Base-by-base conservation (phyloP, 2,329 filamentous ascomycete species). In the Fusarium avenaceum region DNA sequence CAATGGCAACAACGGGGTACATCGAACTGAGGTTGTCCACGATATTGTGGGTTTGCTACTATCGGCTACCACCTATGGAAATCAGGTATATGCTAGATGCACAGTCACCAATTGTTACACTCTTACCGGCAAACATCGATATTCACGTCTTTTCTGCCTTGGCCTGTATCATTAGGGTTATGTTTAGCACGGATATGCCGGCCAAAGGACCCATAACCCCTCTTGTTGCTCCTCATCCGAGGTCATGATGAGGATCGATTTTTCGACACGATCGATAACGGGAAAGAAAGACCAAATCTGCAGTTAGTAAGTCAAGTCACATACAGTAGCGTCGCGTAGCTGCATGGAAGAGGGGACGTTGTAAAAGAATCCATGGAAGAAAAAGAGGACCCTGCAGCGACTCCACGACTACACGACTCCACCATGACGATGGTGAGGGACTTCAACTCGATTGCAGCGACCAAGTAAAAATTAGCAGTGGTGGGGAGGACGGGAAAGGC, bases 331-430 rank as follows among this genome's bases (percentile, higher is more conserved):
- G 47, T 52, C 20, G n/a, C 17, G 19, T 49, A 48, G 51, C 33
- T 69, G 61, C 61, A 69, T 56, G 56, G 48, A 62, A 57, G 51
- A 52, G 55, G 51, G 67, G 51, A 50, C 35, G 45, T 44, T 30
- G 28, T 45, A 42, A 56, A 46, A 59, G 15, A 55, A 54, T 47
- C 17, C 51, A 54, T 38, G 51, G 44, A 47, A 38, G 51, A 54
- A 47, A 72, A 69, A 57, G 60, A 71, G 60, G 67, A 59, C 67
- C 67, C 67, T 70, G 60, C 47, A 69, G 48, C 11, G 40, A 63
- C 67, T 69, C 67, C 67, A 70, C 67, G 24, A 24, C 24, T 7
- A 7, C 24, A 7, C 11, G 40, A 63, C 67, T 69, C 67, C 67
- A 70, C 67, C 66, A 69, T 69, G 66, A 69, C 66, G 66, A 69